Base-by-base conservation (phyloP, 2,329 filamentous ascomycete species). In the Immersiporthe knoxdaviesiana region DNA sequence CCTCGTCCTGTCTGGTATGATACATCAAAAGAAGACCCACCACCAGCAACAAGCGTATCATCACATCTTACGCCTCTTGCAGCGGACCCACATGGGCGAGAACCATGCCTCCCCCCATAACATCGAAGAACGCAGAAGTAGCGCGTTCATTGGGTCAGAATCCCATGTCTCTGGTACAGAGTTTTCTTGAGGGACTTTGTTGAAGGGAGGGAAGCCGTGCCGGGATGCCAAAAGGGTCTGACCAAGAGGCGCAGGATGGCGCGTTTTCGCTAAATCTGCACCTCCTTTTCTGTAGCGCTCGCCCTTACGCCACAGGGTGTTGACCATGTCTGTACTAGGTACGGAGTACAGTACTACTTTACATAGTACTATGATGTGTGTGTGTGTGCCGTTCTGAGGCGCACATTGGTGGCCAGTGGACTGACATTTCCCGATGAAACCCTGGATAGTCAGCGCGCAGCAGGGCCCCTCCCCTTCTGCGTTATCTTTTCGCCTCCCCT, bases 251-350 rank as follows among this genome's bases (percentile, higher is more conserved):
- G 44, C 52, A 37, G 56, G 47, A 60, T 66, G 68, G 66, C 60
- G 68, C 68, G 24, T 68, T n/a, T 47, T 16, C 18, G 18, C 65
- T 70, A 65, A 68, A n/a, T 39, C 61, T 70, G 68, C 68, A 65
- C 66, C 56, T 65, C 68, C 66, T 2, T 2, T 70, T 65, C 68
- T 63, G 68, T 65, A 68, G 68, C 62, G 66, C n/a, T n/a, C n/a
- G n/a, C 56, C 61, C 10, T n/a, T 52, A 37, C 56, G 52, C 54
- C 52, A 65, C 24, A 35, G 37, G 37, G 6, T 39, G 37, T 8
- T 35, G 4, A 35, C 8, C 35, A 35, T 35, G 35, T 4, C 4
- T 35, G 35, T 35, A 35, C 35, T 35, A 35, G 4, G 35, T 35
- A 35, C 35, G n/a, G n/a, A n/a, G n/a, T n/a, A n/a, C n/a, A n/a